Conservation (phyloP, 179 eudicot species). For the Actinidia arguta region DNA sequence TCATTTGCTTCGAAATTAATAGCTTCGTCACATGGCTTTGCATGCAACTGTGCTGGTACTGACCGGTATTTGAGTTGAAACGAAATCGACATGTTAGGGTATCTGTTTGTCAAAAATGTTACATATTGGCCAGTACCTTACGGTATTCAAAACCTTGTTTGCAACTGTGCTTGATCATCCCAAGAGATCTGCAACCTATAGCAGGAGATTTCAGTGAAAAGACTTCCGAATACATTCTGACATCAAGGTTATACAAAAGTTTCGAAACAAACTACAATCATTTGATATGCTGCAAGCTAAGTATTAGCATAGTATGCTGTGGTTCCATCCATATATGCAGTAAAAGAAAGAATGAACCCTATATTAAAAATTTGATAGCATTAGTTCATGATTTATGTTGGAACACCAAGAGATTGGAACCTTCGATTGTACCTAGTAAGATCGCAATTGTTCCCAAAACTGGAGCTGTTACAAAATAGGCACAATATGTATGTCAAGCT, state of each 20-base stretch:
- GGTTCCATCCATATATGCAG: background rate
- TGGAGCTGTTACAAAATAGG: slow-evolving; percentile 74
- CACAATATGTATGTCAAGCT: no score
- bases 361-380: background rate
- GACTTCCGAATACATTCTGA: background rate
- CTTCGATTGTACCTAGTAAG: slow-evolving; percentile 44
- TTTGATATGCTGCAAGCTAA: background rate
- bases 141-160: no score
- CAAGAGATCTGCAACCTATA: background rate
- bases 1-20: background rate
- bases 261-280: background rate
- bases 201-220: slow-evolving; percentile 1
- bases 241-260: background rate
- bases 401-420: slow-evolving; percentile 33
- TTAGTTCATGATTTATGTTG: slow-evolving; percentile 22
- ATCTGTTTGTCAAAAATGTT: no score
- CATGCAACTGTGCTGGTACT: no score
- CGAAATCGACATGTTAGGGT: no score
- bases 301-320: background rate
- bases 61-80: no score
- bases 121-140: no score
- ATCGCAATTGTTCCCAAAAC: slow-evolving; percentile 60
- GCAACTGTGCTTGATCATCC: background rate
- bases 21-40: background rate
- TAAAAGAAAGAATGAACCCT: background rate